A percentile compares a stretch with the other conserved stretches of the same genome.
These are phyloP conservation scores for Leishmania amazonensis DNA, from an alignment of 208 protist species.

Conservation along the genomic window DNA sequence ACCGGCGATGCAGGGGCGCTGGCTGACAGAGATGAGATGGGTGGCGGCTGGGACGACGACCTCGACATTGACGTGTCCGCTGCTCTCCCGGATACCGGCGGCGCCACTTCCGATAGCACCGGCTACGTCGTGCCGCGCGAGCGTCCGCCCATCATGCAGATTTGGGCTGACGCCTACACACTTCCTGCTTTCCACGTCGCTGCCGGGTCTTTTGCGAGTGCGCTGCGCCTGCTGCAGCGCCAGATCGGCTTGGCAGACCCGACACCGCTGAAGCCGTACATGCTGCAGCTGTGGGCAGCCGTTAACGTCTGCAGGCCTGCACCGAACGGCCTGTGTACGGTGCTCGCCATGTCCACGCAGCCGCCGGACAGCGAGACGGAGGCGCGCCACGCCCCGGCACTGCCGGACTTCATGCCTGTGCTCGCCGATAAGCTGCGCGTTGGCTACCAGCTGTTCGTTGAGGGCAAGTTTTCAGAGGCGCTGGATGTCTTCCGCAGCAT, in stretches of 20 bases:
- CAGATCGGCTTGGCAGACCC: slow-evolving; percentile 94
- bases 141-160: slow-evolving; percentile 51
- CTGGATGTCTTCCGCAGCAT: slow-evolving; percentile 80
- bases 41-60: slow-evolving; percentile 75
- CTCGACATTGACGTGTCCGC: slow-evolving; percentile 70
- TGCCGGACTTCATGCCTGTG: slow-evolving; percentile 66
- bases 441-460: slow-evolving; percentile 88
- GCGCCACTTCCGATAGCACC: slow-evolving; percentile 6
- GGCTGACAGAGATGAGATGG: slow-evolving; percentile 19
- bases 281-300: slow-evolving; percentile 85
- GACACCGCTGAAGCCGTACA: slow-evolving; percentile 84
- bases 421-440: slow-evolving; percentile 66
- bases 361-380: slow-evolving; percentile 43
- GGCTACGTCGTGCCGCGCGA: slow-evolving; percentile 55
- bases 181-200: slow-evolving; percentile 94
- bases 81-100: slow-evolving; percentile 14
- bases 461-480: slow-evolving; percentile 93
- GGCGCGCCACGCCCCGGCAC: slow-evolving; percentile 40
- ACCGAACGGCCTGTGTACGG: slow-evolving; percentile 37
- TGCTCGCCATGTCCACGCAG: slow-evolving; percentile 46
- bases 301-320: slow-evolving; percentile 65
- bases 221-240: slow-evolving; percentile 87
- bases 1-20: slow-evolving; percentile 9
- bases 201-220: slow-evolving; percentile 94
- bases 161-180: slow-evolving; percentile 88